phyloP scores from a whole-genome alignment of 345 rosid species.

The Nephelium lappaceum region DNA sequence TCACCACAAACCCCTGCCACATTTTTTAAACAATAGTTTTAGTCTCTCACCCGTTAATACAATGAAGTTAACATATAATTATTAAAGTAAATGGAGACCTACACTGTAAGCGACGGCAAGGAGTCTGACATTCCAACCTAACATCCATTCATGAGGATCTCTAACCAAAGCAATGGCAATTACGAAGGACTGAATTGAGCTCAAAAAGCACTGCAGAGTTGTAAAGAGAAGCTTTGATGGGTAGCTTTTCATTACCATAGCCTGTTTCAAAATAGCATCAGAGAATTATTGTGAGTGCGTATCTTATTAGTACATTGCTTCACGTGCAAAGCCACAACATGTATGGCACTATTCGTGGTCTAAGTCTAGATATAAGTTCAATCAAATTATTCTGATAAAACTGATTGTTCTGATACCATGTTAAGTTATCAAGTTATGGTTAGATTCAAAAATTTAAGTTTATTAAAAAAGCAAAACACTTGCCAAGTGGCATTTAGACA shows the following conservation, averaged over 20 bases:
- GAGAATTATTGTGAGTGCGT: too few species aligned
- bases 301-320: too few species aligned
- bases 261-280: constrained; percentile 40
- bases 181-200: constrained; percentile 69
- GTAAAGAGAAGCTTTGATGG: constrained; percentile 91
- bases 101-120: constrained; percentile 82
- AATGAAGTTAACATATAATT: too few species aligned
- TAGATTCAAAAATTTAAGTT: too few species aligned
- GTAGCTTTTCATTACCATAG: constrained; percentile 52
- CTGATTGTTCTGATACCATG: too few species aligned
- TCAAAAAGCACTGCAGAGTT: constrained; percentile 71
- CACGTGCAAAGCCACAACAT: not conserved
- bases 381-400: too few species aligned
- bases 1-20: constrained; percentile 82
- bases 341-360: too few species aligned
- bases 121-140: constrained; percentile 83
- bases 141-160: constrained; percentile 70
- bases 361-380: too few species aligned
- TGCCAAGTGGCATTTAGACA: too few species aligned
- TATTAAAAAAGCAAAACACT: too few species aligned
- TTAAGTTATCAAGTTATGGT: too few species aligned
- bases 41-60: too few species aligned
- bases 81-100: constrained; percentile 14
- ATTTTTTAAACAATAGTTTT: not conserved
- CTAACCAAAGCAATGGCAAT: constrained; percentile 81